Conservation (phyloP, 331 rosid species). For the Spiraea crenata region DNA sequence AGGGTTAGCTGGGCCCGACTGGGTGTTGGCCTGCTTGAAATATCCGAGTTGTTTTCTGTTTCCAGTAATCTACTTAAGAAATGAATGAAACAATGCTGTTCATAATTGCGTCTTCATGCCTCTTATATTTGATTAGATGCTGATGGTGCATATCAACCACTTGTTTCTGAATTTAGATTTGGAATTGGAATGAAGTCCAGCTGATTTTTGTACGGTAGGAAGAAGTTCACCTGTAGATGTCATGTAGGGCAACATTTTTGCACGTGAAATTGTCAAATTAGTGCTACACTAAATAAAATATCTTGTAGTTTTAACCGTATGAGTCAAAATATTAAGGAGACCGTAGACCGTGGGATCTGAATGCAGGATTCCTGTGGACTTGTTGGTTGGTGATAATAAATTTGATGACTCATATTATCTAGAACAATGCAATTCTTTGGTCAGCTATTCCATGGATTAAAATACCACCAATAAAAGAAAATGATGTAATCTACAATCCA, state of each 20-base stretch:
- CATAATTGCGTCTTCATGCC: too few species aligned
- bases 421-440: too few species aligned
- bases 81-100: too few species aligned
- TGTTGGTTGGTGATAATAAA: neutral
- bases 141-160: too few species aligned
- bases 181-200: neutral
- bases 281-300: neutral
- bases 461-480: neutral
- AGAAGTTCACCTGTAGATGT: neutral
- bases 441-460: neutral
- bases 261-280: neutral
- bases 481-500: neutral
- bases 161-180: neutral
- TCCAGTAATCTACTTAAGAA: too few species aligned
- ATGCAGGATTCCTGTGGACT: neutral
- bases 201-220: neutral
- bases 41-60: too few species aligned
- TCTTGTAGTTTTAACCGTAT: too few species aligned
- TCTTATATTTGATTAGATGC: too few species aligned
- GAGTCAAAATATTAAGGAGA: neutral
- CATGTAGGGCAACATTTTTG: neutral
- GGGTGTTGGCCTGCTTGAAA: too few species aligned
- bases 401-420: neutral
- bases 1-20: too few species aligned
- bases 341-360: neutral